Conservation (phyloP, 1,284 basidiomycete species). For the Papiliotrema fonsecae region DNA sequence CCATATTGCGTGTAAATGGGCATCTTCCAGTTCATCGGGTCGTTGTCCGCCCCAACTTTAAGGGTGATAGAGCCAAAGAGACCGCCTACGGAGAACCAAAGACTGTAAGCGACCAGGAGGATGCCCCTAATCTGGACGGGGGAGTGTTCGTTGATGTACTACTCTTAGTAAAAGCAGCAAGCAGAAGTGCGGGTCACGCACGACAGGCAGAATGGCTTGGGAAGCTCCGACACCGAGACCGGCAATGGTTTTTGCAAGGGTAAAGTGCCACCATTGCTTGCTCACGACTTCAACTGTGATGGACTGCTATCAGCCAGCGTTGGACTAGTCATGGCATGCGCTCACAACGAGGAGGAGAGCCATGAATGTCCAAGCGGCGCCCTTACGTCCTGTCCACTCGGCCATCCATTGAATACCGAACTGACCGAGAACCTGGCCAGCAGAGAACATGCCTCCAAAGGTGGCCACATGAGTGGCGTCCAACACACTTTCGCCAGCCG, state of each 20-base stretch:
- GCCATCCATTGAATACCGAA: conserved; percentile 14
- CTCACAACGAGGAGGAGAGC: conserved; percentile 5
- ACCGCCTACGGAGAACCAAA: conserved; percentile 1
- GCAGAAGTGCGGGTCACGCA: not conserved
- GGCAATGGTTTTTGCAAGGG: conserved; percentile 22
- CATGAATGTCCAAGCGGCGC: conserved; percentile 15
- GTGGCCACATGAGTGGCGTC: conserved; percentile 15
- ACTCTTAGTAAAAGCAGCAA: not conserved
- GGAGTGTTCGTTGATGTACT: conserved; percentile 7
- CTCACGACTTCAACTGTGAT: conserved; percentile 20
- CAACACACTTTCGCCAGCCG: conserved; percentile 6
- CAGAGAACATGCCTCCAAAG: conserved; percentile 24
- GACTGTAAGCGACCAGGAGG: conserved; percentile 4
- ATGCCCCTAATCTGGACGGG: conserved; percentile 2
- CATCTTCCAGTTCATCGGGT: conserved; percentile 1
- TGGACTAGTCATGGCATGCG: not conserved
- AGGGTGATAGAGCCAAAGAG: not conserved
- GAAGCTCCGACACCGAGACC: conserved; percentile 24
- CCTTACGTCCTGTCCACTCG: conserved; percentile 17
- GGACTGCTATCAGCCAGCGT: conserved; percentile 1
- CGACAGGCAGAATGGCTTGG: conserved; percentile 21
- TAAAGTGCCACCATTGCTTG: conserved; percentile 20
- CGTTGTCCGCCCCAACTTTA: not conserved
- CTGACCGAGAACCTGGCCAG: conserved; percentile 21
- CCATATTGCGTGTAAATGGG: not conserved